Conservation (phyloP, 2,329 filamentous ascomycete species). For the Fusarium secorum region DNA sequence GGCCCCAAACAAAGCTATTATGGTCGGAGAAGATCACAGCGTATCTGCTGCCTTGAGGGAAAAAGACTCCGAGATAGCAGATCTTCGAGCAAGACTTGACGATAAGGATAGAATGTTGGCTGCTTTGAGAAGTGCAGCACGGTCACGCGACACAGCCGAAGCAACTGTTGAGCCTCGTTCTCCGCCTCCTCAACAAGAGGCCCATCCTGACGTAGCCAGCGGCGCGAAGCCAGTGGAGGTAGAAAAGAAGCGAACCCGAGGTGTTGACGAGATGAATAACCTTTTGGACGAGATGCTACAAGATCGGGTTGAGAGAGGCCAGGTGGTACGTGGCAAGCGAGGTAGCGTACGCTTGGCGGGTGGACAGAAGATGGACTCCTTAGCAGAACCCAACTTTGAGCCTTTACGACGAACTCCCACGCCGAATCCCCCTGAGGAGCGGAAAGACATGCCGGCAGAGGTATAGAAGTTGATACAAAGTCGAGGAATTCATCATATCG, state of each 20-base stretch:
- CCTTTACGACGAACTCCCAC: slow-evolving; percentile 51
- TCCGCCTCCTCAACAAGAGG: slow-evolving; percentile 32
- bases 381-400: slow-evolving; percentile 50
- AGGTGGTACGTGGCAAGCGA: slow-evolving; percentile 70
- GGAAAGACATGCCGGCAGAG: slow-evolving; percentile 33
- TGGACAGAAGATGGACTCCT: slow-evolving; percentile 52
- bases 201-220: slow-evolving; percentile 11
- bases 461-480: slow-evolving; percentile 16
- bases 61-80: slow-evolving; percentile 91
- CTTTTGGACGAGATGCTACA: slow-evolving; percentile 98
- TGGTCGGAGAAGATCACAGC: slow-evolving; percentile 81
- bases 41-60: slow-evolving; percentile 78
- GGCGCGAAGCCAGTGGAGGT: slow-evolving; percentile 22
- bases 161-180: slow-evolving; percentile 49
- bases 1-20: slow-evolving; percentile 66
- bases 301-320: slow-evolving; percentile 80
- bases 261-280: slow-evolving; percentile 90
- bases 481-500: neutral
- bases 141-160: slow-evolving; percentile 85
- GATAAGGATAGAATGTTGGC: slow-evolving; percentile 95
- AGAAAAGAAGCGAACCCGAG: slow-evolving; percentile 67
- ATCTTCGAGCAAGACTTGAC: slow-evolving; percentile 86
- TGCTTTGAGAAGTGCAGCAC: slow-evolving; percentile 83
- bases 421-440: slow-evolving; percentile 34
- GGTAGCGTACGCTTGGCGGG: slow-evolving; percentile 70